These are phyloP conservation scores for Cladosporium sp. DNA, from an alignment of 2,329 filamentous ascomycete species.

Conservation along the genomic window DNA sequence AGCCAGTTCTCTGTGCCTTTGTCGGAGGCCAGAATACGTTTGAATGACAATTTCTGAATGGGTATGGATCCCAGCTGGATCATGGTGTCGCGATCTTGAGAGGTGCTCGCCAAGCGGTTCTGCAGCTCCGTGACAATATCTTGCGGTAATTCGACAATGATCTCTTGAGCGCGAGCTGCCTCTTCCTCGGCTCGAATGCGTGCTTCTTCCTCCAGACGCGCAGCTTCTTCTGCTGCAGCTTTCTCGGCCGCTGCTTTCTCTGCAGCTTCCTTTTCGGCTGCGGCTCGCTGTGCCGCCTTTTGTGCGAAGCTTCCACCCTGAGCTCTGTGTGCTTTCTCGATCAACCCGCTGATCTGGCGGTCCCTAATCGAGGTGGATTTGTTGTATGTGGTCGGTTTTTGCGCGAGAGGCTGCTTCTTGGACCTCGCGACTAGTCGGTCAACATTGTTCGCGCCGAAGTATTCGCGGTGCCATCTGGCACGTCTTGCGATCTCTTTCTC, in stretches of 20 bases:
- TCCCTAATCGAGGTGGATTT: background rate
- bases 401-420: background rate
- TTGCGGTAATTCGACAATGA: background rate
- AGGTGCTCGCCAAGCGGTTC: background rate
- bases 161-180: background rate
- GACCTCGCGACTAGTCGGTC: background rate
- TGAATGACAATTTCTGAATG: background rate
- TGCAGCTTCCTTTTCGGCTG: slow-evolving; percentile 1
- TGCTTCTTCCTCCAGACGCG: slow-evolving; percentile 7
- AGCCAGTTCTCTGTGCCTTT: slow-evolving; percentile 52
- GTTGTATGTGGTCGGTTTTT: background rate
- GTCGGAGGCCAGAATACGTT: slow-evolving; percentile 3
- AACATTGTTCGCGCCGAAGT: background rate
- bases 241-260: slow-evolving; percentile 2
- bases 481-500: background rate
- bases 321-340: background rate
- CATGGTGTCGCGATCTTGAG: background rate
- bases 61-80: background rate
- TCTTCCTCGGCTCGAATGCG: slow-evolving; percentile 8
- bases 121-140: background rate
- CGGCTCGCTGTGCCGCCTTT: background rate
- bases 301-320: slow-evolving; percentile 1
- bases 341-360: background rate
- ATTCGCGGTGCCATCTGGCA: background rate
- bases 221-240: background rate